Evolutionary conservation across 2,329 filamentous ascomycete species (phyloP).

Genomic region (Rutstroemia sydowiana): DNA sequence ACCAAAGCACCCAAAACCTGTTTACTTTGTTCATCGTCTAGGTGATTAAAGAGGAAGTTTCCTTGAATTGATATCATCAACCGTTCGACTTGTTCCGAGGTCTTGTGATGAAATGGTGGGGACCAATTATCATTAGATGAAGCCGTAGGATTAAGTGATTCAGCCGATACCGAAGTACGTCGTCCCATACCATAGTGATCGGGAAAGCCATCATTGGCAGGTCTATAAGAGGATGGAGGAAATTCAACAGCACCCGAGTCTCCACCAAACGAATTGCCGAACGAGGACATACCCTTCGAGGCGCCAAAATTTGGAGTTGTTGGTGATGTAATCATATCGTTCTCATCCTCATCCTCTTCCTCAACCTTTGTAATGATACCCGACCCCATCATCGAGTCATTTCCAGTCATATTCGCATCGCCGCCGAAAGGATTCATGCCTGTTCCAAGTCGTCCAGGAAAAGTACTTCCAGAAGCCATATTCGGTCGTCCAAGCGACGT

Average conservation of each 20-base stretch:
- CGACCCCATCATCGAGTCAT: slow-evolving; percentile 36
- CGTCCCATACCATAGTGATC: slow-evolving; percentile 90
- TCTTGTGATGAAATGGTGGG: slow-evolving; percentile 79
- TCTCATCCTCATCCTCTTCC: slow-evolving; percentile 57
- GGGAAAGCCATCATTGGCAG: slow-evolving; percentile 61
- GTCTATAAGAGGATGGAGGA: slow-evolving; percentile 36
- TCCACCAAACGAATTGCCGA: slow-evolving; percentile 34
- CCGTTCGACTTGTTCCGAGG: slow-evolving; percentile 69
- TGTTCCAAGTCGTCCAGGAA: slow-evolving; percentile 64
- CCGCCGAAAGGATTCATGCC: slow-evolving; percentile 68
- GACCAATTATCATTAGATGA: slow-evolving; percentile 84
- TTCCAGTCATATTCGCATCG: slow-evolving; percentile 28
- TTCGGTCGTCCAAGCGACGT: slow-evolving; percentile 29
- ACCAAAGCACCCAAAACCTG: slow-evolving; percentile 86
- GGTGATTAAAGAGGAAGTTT: slow-evolving; percentile 90
- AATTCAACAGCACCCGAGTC: slow-evolving; percentile 41
- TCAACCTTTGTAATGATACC: slow-evolving; percentile 46
- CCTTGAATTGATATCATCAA: slow-evolving; percentile 74
- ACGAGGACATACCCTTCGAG: slow-evolving; percentile 31
- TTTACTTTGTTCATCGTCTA: slow-evolving; percentile 85
- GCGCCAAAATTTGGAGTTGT: slow-evolving; percentile 54
- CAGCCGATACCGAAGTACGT: slow-evolving; percentile 91
- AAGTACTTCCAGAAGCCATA: slow-evolving; percentile 70
- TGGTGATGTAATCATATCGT: slow-evolving; percentile 70
- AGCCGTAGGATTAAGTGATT: slow-evolving; percentile 85